Evolutionary conservation across 768 basidiomycete species (phyloP), one percentile per base, ranked within the genome.

Genomic region (Kwoniella shandongensis): DNA sequence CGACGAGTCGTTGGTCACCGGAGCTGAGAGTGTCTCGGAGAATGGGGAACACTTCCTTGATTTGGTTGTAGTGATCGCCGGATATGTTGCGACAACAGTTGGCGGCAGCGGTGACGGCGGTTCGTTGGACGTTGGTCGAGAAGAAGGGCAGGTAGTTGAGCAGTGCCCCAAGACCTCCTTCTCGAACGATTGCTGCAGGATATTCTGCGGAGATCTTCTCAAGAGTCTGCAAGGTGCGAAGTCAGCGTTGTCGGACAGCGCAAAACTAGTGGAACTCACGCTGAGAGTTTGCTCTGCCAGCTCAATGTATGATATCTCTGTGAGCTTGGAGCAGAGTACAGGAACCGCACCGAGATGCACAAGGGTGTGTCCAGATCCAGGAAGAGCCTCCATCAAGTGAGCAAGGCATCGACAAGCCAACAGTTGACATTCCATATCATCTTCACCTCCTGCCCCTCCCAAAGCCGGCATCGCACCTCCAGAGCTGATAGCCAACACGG

Each of bases 311-410:
- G 90, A 89, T 56, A 99, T 99, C 78, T 96, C 91, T 74, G 91
- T 85, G 59, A 99, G 79, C 77, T 99, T 98, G 83, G 88, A 88
- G 83, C 94, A 98, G 44, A 99, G 82, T 29, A 94, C 91, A 17
- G 92, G 92, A 56, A 99, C 93, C 17, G 94, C 96, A n/a, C 94
- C 94, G 69, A 94, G 89, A 75, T 96, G 90, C 36, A 98, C 94
- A 66, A 99, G 87, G 42, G 91, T 92, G 72, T 97, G 92, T n/a
- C 91, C 91, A 39, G 91, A 88, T 23, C 93, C 92, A 17, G 96
- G 96, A 20, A 98, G 81, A n/a, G 92, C 94, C 77, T 98, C 96
- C 91, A 98, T 93, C 53, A 99, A 81, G 76, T 99, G 98, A 45
- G 93, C 94, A 50, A 99, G 81, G 74, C 96, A 99, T 61, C 96